A percentile compares a stretch with the other conserved stretches of the same genome.
phyloP scores from a whole-genome alignment of 352 stramenopile species.

The Globisporangium megalacanthum region DNA sequence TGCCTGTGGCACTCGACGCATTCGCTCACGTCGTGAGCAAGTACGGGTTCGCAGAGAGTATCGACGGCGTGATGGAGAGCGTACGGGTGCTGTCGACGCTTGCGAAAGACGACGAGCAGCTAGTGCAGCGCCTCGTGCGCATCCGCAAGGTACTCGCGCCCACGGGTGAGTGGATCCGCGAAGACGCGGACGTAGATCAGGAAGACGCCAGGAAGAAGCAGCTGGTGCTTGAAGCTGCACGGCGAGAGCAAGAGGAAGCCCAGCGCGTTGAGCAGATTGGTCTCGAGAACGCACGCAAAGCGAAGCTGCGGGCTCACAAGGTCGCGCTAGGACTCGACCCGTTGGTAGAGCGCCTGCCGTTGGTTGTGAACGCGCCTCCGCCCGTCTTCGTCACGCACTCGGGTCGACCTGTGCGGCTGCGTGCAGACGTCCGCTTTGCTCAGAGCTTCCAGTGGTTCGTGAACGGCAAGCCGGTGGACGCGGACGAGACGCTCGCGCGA shows the following conservation, averaged over 20 bases:
- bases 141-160: constrained; percentile 47
- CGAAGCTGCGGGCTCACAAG: constrained; percentile 50
- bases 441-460: constrained; percentile 46
- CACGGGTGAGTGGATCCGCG: constrained; percentile 43
- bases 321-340: constrained; percentile 53
- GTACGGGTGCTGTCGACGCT: constrained; percentile 31
- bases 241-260: constrained; percentile 23
- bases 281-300: constrained; percentile 31
- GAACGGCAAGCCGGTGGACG: constrained; percentile 24
- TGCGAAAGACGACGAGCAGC: constrained; percentile 30
- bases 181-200: constrained; percentile 41
- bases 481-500: constrained; percentile 2
- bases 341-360: constrained; percentile 27
- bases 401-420: constrained; percentile 26
- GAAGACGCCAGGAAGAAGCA: constrained; percentile 26
- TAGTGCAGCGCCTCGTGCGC: constrained; percentile 34
- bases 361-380: constrained; percentile 26
- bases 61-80: constrained; percentile 48
- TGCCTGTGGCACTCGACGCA: constrained; percentile 35
- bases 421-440: constrained; percentile 34
- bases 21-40: constrained; percentile 32
- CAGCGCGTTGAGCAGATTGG: constrained; percentile 25
- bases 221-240: constrained; percentile 20
- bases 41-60: constrained; percentile 37
- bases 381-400: constrained; percentile 19